Conservation (phyloP, 352 stramenopile species). For the Lagenidium giganteum region DNA sequence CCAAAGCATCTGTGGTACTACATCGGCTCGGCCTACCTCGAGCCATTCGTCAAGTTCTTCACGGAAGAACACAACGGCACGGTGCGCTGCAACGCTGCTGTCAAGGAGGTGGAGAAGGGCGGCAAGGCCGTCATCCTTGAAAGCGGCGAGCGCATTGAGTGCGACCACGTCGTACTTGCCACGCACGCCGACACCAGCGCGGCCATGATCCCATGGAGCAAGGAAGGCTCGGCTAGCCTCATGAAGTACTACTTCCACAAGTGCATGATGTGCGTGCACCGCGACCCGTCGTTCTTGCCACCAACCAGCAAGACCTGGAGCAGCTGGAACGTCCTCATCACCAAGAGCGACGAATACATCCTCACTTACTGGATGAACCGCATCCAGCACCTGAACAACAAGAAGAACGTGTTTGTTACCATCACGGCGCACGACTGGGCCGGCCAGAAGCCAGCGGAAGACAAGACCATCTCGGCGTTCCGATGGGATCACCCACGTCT, state of each 20-base stretch:
- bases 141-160: conserved; percentile 68
- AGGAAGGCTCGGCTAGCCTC: conserved; percentile 51
- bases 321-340: conserved; percentile 86
- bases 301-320: conserved; percentile 76
- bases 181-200: conserved; percentile 77
- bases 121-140: conserved; percentile 75
- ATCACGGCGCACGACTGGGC: conserved; percentile 78
- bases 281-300: conserved; percentile 68
- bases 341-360: conserved; percentile 78
- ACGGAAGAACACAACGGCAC: conserved; percentile 73
- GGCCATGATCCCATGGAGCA: conserved; percentile 66
- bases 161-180: conserved; percentile 81
- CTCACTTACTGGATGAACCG: conserved; percentile 90
- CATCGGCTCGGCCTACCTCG: conserved; percentile 77
- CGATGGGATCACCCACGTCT: conserved; percentile 82
- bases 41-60: conserved; percentile 84
- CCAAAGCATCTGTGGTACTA: conserved; percentile 85
- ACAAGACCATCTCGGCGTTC: conserved; percentile 66
- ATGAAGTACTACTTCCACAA: conserved; percentile 85
- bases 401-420: conserved; percentile 84
- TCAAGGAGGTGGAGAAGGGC: conserved; percentile 62
- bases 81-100: conserved; percentile 73
- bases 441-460: conserved; percentile 42
- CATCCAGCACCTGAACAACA: conserved; percentile 82
- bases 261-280: conserved; percentile 85